Evolutionary conservation across 352 stramenopile genomes (phyloP).

Genomic region (Globisporangium viniferum): DNA sequence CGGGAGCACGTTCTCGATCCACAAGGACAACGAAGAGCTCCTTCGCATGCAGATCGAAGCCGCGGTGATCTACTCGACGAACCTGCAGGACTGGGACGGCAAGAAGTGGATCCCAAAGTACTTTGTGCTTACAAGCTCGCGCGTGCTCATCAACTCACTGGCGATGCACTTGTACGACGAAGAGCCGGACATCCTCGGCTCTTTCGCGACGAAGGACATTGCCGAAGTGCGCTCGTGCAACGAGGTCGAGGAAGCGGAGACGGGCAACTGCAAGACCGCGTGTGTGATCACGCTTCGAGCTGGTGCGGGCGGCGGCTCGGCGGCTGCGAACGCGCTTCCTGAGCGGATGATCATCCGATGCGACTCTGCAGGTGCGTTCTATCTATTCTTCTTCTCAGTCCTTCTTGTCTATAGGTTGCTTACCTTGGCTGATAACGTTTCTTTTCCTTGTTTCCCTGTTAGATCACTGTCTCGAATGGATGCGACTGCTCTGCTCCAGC

Average conservation of each 20-base stretch:
- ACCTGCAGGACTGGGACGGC: slow-evolving; percentile 84
- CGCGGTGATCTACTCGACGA: slow-evolving; percentile 77
- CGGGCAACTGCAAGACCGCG: slow-evolving; percentile 43
- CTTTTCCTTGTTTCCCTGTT: background rate
- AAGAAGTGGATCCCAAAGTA: slow-evolving; percentile 89
- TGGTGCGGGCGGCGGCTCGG: slow-evolving; percentile 14
- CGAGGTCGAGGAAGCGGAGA: slow-evolving; percentile 67
- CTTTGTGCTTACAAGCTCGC: slow-evolving; percentile 81
- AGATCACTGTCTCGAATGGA: slow-evolving; percentile 88
- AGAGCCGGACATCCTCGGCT: slow-evolving; percentile 81
- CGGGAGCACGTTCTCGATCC: slow-evolving; percentile 79
- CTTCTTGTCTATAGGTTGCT: background rate
- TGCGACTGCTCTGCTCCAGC: slow-evolving; percentile 78
- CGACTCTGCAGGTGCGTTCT: slow-evolving; percentile 66
- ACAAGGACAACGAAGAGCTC: slow-evolving; percentile 85
- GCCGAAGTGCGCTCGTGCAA: slow-evolving; percentile 75
- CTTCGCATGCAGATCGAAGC: slow-evolving; percentile 81
- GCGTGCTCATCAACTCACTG: slow-evolving; percentile 76
- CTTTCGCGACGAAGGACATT: slow-evolving; percentile 80
- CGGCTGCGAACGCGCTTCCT: slow-evolving; percentile 20
- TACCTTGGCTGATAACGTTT: background rate
- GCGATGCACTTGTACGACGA: slow-evolving; percentile 86
- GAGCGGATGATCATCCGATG: slow-evolving; percentile 75
- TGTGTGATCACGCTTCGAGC: slow-evolving; percentile 57
- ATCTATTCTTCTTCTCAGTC: background rate